These are phyloP conservation scores for Cladorrhinum sp. DNA, from an alignment of 2,329 filamentous ascomycete genomes.

Conservation along the genomic window DNA sequence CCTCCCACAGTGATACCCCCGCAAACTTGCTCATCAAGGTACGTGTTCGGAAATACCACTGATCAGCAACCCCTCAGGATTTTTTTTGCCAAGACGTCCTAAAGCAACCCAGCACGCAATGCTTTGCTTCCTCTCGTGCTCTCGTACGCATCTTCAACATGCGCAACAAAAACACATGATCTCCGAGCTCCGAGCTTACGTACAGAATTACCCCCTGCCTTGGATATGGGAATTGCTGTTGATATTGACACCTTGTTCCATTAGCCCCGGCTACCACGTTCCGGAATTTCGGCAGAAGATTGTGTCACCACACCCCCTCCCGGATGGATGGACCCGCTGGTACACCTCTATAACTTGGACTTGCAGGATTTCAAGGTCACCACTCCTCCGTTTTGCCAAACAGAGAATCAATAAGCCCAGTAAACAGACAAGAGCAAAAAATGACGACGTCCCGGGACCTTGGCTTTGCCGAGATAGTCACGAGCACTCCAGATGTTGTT, in stretches of 20 bases:
- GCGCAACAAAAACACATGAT: neutral
- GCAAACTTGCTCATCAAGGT: constrained; percentile 6
- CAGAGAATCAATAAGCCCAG: neutral
- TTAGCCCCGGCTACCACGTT: neutral
- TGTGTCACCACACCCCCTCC: neutral
- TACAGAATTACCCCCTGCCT: neutral
- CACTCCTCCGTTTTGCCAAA: neutral
- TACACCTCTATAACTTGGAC: neutral
- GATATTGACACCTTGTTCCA: neutral
- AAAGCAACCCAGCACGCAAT: neutral
- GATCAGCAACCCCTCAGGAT: neutral
- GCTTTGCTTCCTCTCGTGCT: neutral
- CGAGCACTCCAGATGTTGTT: neutral
- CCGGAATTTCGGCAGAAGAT: neutral
- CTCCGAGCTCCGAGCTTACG: neutral
- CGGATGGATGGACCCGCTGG: neutral
- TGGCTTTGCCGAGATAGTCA: neutral
- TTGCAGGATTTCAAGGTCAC: neutral
- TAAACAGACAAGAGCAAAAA: neutral
- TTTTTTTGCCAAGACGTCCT: neutral
- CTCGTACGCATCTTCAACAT: neutral
- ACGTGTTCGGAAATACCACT: neutral
- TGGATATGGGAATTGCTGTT: neutral
- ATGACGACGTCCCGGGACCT: neutral
- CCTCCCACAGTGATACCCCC: constrained; percentile 5